Base-by-base conservation (phyloP, 1,139 yeast species). In the Wickerhamomyces sp. region DNA sequence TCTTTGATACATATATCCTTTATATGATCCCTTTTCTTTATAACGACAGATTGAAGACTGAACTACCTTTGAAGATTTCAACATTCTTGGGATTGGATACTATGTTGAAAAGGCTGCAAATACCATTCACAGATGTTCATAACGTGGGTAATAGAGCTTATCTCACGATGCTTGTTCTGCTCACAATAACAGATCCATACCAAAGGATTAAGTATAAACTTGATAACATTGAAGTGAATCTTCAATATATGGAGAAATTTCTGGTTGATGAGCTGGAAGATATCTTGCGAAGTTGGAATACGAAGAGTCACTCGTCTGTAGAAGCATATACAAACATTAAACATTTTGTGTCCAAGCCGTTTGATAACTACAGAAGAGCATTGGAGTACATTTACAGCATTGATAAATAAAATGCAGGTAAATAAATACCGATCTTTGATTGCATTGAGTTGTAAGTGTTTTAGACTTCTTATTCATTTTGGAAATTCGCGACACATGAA, bases 101-200 rank as follows among this genome's bases (percentile, higher is more conserved):
- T 38, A 67, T 79, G 2, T 61, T 83, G 27, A 64, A 70, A 26
- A 59, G 67, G 33, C 63, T 81, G 21, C 64, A 68, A 7, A 67
- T 85, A 7, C 86, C 88, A 0, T 74, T 76, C 56, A 70, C 81
- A 1, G 73, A 68, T 44, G 61, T 83, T 33, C 88, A 81, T 53
- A 84, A 85, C 55, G 90, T 86, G 1, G 89, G 85, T 14, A 84
- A 85, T 55, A 92, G 83, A 55, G 80, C 92, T 3, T 80, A 80
- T 53, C 81, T 73, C 49, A 81, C 89, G 0, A 58, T 84, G 35
- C 6, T 45, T 21, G 41, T 44, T 7, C 28, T 45, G 3, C 21
- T 48, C 12, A 41, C 45, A 15, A n/a, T 47, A 24, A 15, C 45
- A 13, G 37, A 47, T 33, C 53, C 53, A 6, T 45, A 46, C 25